Evolutionary conservation across 495 filamentous ascomycete genomes (phyloP).

Genomic region (Evansstolkia leycettana): DNA sequence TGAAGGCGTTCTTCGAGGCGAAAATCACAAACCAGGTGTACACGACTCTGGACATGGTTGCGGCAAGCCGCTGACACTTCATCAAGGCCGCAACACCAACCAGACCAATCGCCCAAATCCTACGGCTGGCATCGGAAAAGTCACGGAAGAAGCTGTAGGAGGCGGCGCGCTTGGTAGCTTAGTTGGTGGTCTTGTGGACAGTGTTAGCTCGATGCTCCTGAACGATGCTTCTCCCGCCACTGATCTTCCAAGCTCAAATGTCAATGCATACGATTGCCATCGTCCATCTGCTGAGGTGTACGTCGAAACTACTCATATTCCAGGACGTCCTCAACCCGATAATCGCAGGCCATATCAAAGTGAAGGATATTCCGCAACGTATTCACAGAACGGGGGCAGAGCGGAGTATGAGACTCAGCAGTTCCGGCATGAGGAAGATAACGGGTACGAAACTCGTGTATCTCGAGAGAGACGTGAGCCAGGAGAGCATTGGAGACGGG

Average conservation of each 20-base stretch:
- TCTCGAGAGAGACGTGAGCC: conserved; percentile 16
- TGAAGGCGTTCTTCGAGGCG: conserved; percentile 58
- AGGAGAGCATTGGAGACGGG: background rate
- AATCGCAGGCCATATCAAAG: too few species aligned
- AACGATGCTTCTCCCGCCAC: conserved; percentile 14
- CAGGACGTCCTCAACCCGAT: too few species aligned
- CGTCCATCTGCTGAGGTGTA: too few species aligned
- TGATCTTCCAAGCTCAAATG: conserved; percentile 12
- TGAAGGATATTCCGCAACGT: too few species aligned
- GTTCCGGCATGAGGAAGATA: conserved; percentile 20
- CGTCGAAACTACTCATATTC: too few species aligned
- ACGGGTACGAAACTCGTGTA: conserved; percentile 18
- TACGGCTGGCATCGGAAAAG: conserved; percentile 21
- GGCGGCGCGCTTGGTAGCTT: conserved; percentile 38
- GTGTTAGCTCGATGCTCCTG: conserved; percentile 34
- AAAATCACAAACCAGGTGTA: conserved; percentile 78
- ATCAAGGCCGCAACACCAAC: conserved; percentile 17
- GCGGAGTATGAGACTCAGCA: conserved; percentile 11
- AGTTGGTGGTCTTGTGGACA: conserved; percentile 37
- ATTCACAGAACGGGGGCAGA: too few species aligned
- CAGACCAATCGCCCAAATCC: too few species aligned
- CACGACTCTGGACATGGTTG: conserved; percentile 77
- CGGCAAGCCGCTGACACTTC: conserved; percentile 55
- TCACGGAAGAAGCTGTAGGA: conserved; percentile 32
- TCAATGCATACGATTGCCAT: too few species aligned